Evolutionary conservation across 2,329 filamentous ascomycete species (phyloP), one percentile per base, ranked within the genome.

Genomic region (Fusarium kyushuense): DNA sequence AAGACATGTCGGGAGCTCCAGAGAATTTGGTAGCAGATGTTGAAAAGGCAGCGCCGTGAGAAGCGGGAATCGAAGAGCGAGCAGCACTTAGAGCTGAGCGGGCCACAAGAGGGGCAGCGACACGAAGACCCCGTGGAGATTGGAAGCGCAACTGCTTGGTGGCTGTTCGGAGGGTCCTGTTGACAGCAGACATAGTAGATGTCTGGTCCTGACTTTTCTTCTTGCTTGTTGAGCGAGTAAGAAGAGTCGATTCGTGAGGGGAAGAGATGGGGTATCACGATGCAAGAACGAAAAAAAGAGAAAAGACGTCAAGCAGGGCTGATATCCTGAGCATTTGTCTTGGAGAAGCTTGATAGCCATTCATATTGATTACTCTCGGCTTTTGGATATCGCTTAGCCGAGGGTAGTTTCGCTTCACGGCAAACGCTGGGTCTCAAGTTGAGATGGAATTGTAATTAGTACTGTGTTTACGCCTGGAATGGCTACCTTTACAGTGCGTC

Each of bases 61-160:
- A 77, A 63, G 78, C 73, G 69, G 78, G 73, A 69, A 77, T 72
- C 67, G 78, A 73, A 72, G 76, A 72, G 69, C 74, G 71, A 72
- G 74, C 73, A 67, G 74, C 70, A 71, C 70, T 69, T 65, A 76
- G 66, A 53, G 69, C 69, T 72, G 74, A 72, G 74, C 77, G 69
- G 75, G 76, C 72, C 74, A 76, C 69, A 72, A 75, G 73, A 75
- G 77, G 77, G 74, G 76, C 76, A 67, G 76, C 74, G 61, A 77
- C 69, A 65, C 77, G 80, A 73, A 78, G 71, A 74, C 76, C 75
- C 65, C 71, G 71, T 66, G 58, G 58, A 62, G 79, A 79, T 67
- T 81, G 80, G 74, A 83, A 77, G 73, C 83, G 84, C 77, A 87
- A 77, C 73, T 84, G 84, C 81, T 81, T 85, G 71, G 85, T 83